Base-by-base conservation (phyloP, 129 eudicot species). In the Helianthus tuberosus region DNA sequence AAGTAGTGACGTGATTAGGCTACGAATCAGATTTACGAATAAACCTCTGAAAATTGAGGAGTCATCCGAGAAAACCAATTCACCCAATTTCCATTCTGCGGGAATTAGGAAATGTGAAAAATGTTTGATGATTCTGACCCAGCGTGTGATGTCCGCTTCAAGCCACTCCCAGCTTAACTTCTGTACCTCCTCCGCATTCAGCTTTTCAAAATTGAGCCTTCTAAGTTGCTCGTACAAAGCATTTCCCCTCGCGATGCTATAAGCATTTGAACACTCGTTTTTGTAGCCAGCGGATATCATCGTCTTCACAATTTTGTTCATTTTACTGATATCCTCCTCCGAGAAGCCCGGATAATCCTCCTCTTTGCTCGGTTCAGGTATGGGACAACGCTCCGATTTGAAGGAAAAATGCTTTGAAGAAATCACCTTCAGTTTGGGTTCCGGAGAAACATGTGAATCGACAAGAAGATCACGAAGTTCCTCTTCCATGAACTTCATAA, bases 401-500 rank as follows among this genome's bases (percentile, higher is more conserved):
- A 79, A 75, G n/a, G 73, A 75, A 27, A 65, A 49, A 29, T 73
- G 66, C 64, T 69, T 77, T 3, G 76, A 49, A 6, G 82, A 72
- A 2, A 82, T 68, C 8, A 36, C 60, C 54, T 71, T 81, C 5
- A 62, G 9, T 38, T 32, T 69, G 3, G 74, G 66, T 64, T 60
- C 78, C 1, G 81, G 66, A 8, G 81, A 43, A 15, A 17, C 20
- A 9, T 29, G 36, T 13, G 53, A 44, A 64, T 85, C 85, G 23
- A 84, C 78, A n/a, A 93, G 16, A 72, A 89, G 65, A 0, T 69
- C 39, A 1, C 96, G 87, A 5, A 92, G 79, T 53, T 85, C 92
- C 29, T 88, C 88, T 66, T 90, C 96, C 68, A 93, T 72, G 32
- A 84, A 90, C 38, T 64, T 15, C 91, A 93, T 90, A n/a, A 87